Percentiles rank a stretch among this genome's conserved stretches.
phyloP scores from a whole-genome alignment of 345 rosid species.

The Acer negundo region DNA sequence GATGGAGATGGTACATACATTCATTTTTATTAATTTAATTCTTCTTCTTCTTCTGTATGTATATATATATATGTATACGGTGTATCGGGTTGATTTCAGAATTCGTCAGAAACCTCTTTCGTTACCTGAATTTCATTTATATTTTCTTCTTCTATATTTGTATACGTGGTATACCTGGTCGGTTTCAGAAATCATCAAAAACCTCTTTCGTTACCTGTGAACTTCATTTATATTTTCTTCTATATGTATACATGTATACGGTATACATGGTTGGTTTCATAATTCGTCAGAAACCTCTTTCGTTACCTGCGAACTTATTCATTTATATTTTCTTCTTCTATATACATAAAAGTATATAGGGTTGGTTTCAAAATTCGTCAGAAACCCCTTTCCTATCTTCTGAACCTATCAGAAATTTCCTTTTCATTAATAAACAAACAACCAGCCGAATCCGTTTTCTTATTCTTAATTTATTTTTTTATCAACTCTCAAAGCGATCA shows the following conservation, averaged over 20 bases:
- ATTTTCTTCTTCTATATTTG: no score
- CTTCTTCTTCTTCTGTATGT: background rate
- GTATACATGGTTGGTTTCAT: background rate
- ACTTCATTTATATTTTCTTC: background rate
- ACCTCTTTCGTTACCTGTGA: background rate
- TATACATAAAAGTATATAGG: background rate
- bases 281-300: background rate
- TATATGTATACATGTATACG: background rate
- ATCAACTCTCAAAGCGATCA: no score
- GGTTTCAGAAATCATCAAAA: background rate
- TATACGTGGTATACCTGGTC: background rate
- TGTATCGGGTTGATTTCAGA: no score
- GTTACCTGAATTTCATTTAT: no score
- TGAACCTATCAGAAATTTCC: no score
- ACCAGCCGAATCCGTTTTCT: no score
- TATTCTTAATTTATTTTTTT: no score
- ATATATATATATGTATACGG: background rate
- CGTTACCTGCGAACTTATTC: no score
- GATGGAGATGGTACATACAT: slow-evolving; percentile 71
- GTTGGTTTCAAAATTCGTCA: background rate
- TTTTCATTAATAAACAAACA: no score
- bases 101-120: background rate
- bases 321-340: background rate
- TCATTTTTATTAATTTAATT: slow-evolving; percentile 6
- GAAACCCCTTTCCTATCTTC: background rate